phyloP scores from a whole-genome alignment of 495 filamentous ascomycete species.

The Cercophora newfieldiana region DNA sequence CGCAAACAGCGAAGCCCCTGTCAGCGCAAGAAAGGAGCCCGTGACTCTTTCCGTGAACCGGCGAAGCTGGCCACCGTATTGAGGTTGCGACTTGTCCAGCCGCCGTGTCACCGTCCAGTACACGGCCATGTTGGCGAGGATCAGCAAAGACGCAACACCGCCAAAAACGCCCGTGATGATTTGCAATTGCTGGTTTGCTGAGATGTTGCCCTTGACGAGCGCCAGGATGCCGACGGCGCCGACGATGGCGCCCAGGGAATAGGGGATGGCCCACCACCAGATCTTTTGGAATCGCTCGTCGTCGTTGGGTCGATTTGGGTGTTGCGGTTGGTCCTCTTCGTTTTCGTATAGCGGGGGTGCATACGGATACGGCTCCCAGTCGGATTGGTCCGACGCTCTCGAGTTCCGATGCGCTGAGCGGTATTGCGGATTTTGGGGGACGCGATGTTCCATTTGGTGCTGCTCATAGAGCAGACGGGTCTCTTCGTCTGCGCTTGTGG shows the following conservation, averaged over 20 bases:
- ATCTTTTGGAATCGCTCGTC: conserved; percentile 8
- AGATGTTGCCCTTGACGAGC: conserved; percentile 16
- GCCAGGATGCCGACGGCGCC: conserved; percentile 21
- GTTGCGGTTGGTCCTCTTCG: background rate
- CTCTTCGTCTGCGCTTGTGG: conserved; percentile 2
- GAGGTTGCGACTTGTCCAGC: no score
- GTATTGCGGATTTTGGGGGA: no score
- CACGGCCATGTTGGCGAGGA: conserved; percentile 4
- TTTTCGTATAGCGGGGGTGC: no score
- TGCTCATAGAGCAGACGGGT: no score
- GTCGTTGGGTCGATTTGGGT: background rate
- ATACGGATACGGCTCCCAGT: no score
- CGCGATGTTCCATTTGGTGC: no score
- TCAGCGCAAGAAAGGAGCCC: background rate
- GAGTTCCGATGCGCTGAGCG: no score
- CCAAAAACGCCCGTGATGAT: conserved; percentile 28
- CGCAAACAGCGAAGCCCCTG: conserved; percentile 9
- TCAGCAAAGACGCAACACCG: conserved; percentile 15
- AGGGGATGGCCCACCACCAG: conserved; percentile 18
- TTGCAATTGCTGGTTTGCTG: conserved; percentile 15
- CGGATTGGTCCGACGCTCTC: no score
- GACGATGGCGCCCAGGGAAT: conserved; percentile 19
- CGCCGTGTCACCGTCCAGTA: background rate
- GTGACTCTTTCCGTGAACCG: no score
- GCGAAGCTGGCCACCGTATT: no score